Conservation (phyloP, 805 yeast genomes). For the Candida ovalis region DNA sequence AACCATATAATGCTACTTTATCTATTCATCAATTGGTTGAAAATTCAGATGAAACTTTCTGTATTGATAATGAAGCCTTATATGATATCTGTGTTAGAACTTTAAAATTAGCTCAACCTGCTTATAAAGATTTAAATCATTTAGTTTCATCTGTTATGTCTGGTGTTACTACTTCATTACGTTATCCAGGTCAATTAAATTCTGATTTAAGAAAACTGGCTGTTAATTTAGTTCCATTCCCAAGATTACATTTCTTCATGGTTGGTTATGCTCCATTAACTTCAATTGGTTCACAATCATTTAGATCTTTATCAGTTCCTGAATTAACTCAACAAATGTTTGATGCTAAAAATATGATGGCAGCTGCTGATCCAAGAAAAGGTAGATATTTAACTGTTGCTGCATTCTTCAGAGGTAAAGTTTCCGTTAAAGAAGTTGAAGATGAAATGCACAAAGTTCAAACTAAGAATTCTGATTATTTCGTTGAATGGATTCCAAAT, state of each 20-base stretch:
- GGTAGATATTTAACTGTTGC: slow-evolving; percentile 93
- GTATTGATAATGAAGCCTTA: slow-evolving; percentile 91
- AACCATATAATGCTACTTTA: slow-evolving; percentile 90
- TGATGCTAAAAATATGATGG: slow-evolving; percentile 93
- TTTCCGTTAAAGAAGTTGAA: slow-evolving; percentile 88
- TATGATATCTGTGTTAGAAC: slow-evolving; percentile 87
- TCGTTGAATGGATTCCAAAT: slow-evolving; percentile 96
- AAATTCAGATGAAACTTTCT: slow-evolving; percentile 88
- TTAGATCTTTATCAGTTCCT: slow-evolving; percentile 81
- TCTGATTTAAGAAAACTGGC: slow-evolving; percentile 91
- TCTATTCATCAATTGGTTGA: slow-evolving; percentile 90
- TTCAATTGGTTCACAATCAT: slow-evolving; percentile 73
- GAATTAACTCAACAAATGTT: slow-evolving; percentile 93
- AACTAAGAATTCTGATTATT: slow-evolving; percentile 73
- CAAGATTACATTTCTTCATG: slow-evolving; percentile 92
- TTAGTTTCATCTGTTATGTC: slow-evolving; percentile 90
- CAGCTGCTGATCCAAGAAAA: slow-evolving; percentile 85
- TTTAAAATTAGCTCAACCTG: slow-evolving; percentile 74
- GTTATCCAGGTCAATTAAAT: slow-evolving; percentile 94
- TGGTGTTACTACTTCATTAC: slow-evolving; percentile 89
- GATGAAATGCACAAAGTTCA: slow-evolving; percentile 87
- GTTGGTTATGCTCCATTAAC: slow-evolving; percentile 93
- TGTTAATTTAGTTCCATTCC: slow-evolving; percentile 92
- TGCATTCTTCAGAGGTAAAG: slow-evolving; percentile 92
- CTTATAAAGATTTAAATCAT: slow-evolving; percentile 72